Conservation (phyloP, 495 filamentous ascomycete genomes). For the Neurospora intermedia region DNA sequence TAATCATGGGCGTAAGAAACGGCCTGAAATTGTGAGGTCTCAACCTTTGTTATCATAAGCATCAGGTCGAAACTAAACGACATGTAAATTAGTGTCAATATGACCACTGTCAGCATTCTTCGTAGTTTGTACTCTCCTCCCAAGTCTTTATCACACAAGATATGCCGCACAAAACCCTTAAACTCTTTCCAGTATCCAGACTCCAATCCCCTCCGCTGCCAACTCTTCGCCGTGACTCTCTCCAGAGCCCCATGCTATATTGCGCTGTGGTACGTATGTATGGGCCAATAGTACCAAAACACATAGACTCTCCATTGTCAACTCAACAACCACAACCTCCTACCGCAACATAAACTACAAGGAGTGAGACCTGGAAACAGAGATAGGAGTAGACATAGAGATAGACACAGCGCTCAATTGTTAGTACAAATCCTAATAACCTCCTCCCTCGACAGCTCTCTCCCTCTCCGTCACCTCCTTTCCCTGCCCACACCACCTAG, state of each 20-base stretch:
- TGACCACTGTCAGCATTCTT: neutral
- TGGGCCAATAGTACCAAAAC: neutral
- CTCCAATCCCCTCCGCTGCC: neutral
- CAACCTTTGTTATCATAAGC: neutral
- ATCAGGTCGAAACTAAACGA: neutral
- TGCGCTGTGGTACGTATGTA: neutral
- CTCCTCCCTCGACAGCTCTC: neutral
- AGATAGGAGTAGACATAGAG: no score
- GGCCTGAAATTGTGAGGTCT: neutral
- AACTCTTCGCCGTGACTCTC: neutral
- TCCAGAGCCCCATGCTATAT: neutral
- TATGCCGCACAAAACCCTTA: neutral
- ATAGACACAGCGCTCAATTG: no score
- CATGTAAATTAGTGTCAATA: neutral
- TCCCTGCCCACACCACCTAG: neutral
- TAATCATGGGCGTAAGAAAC: neutral
- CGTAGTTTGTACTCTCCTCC: neutral
- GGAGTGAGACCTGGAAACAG: no score
- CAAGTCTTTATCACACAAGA: neutral
- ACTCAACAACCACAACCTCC: no score
- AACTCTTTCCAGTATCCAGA: neutral
- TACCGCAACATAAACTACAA: no score
- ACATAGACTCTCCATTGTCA: neutral
- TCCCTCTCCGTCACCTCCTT: neutral
- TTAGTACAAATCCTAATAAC: neutral